Conservation (phyloP, 345 rosid species). For the Pistacia vera region DNA sequence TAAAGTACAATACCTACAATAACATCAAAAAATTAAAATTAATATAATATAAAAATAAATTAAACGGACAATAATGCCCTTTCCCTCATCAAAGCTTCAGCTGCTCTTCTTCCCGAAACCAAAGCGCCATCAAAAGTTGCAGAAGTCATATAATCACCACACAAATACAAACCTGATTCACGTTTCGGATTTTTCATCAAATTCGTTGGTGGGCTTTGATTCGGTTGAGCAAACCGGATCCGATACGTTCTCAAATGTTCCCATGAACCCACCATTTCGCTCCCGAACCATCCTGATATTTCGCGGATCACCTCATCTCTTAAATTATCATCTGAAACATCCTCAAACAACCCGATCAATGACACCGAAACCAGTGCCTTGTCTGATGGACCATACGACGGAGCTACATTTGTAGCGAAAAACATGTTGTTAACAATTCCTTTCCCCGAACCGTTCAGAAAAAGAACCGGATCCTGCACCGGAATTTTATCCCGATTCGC, state of each 20-base stretch:
- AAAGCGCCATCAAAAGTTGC: conserved; percentile 94
- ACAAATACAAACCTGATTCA: conserved; percentile 50
- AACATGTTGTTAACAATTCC: conserved; percentile 94
- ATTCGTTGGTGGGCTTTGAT: conserved; percentile 79
- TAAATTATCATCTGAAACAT: conserved; percentile 51
- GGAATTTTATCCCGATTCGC: conserved; percentile 56
- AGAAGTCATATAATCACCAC: conserved; percentile 80
- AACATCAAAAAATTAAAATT: no score
- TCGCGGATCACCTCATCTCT: conserved; percentile 49
- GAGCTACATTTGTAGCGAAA: conserved; percentile 81
- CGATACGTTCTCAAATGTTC: conserved; percentile 74
- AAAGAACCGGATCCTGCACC: conserved; percentile 66
- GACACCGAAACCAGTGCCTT: conserved; percentile 80
- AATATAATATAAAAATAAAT: not conserved
- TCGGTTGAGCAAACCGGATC: conserved; percentile 77
- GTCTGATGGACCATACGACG: conserved; percentile 65
- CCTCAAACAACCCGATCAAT: conserved; percentile 68
- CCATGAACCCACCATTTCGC: conserved; percentile 59
- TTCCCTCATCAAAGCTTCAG: conserved; percentile 65
- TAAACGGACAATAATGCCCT: not conserved
- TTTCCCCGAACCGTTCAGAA: conserved; percentile 73
- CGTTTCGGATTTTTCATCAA: conserved; percentile 52
- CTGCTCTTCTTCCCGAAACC: conserved; percentile 85
- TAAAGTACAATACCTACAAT: no score
- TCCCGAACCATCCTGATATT: conserved; percentile 76